Base-by-base conservation (phyloP, 2,329 filamentous ascomycete species). In the Verticillium tricorpus region DNA sequence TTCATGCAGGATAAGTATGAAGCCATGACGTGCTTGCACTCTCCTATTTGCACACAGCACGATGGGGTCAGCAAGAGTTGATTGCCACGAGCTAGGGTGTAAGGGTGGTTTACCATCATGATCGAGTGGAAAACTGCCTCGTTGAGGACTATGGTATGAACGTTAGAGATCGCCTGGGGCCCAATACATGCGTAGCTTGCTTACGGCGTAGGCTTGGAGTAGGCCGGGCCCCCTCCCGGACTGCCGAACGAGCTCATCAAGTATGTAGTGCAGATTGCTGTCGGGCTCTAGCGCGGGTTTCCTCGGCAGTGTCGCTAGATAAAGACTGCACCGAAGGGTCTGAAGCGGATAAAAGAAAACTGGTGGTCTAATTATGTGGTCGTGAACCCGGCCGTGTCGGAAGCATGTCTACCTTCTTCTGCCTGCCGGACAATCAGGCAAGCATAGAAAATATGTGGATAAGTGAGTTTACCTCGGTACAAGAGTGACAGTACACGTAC, bases 51-150 rank as follows among this genome's bases (percentile, higher is more conserved):
- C 39, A 14, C 8, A 22, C 28, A 19, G 22, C n/a, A 52, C 12
- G 45, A 28, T 22, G 58, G 39, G n/a, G 32, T 64, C 50, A 61
- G 61, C 40, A 58, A 19, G 40, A 22, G 22, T 62, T 34, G 19
- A 35, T 28, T 28, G n/a, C 22, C 32, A n/a, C n/a, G 37, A n/a
- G 17, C 14, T 2, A 40, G 37, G 17, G 3, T 40, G 6, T 40
- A 7, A 15, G 45, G 12, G 19, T 17, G 19, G 11, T 12, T 8
- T 69, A 80, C 80, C 92, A 75, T 97, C 93, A 70, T 97, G 93
- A 76, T 98, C 94, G 61, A 98, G 86, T n/a, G 94, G 94, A 72
- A 98, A 98, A 70, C 92, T 96, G 61, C 94, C 94, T 69, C 93
- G 88, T 74, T 97, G 91, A 5, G 94, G 94, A 62, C 92, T 95